These are phyloP conservation scores for Setaria italica DNA, from an alignment of 202 grass and related monocot genomes.

Conservation along the genomic window DNA sequence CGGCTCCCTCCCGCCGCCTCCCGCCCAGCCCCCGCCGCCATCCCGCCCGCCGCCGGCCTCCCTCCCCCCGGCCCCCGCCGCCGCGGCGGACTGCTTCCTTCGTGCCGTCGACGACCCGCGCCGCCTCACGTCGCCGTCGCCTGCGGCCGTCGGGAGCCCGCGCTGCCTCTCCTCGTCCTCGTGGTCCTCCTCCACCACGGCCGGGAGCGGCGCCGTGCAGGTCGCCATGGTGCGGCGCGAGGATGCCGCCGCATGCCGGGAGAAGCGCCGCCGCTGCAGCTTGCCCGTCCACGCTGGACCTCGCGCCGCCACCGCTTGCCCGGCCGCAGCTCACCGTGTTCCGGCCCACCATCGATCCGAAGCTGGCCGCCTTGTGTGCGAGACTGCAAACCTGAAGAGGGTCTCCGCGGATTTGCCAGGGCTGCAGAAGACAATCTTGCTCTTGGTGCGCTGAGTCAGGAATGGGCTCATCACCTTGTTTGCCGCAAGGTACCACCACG, in stretches of 20 bases:
- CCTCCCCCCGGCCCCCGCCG: too few species aligned
- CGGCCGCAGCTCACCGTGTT: too few species aligned
- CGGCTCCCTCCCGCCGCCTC: too few species aligned
- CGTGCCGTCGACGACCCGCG: slow-evolving; percentile 75
- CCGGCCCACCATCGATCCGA: too few species aligned
- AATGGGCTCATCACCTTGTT: slow-evolving; percentile 94
- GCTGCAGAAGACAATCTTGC: slow-evolving; percentile 89
- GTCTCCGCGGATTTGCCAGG: slow-evolving; percentile 82
- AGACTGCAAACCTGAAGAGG: slow-evolving; percentile 87
- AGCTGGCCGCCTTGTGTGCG: background rate
- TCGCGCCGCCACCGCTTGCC: too few species aligned
- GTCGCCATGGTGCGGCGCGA: too few species aligned
- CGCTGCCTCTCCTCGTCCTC: slow-evolving; percentile 55
- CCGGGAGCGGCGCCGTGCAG: too few species aligned
- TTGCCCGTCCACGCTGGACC: too few species aligned
- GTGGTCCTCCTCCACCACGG: background rate
- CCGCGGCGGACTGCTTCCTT: slow-evolving; percentile 55
- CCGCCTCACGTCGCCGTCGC: slow-evolving; percentile 56
- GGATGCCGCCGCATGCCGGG: too few species aligned
- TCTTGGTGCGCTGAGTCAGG: slow-evolving; percentile 94
- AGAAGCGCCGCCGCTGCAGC: too few species aligned
- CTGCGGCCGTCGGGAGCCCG: slow-evolving; percentile 62
- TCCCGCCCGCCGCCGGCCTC: too few species aligned
- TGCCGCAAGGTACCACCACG: slow-evolving; percentile 93
- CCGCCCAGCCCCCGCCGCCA: too few species aligned